phyloP scores from a whole-genome alignment of 208 protist genomes.

The Herpetomonas tarakana region DNA sequence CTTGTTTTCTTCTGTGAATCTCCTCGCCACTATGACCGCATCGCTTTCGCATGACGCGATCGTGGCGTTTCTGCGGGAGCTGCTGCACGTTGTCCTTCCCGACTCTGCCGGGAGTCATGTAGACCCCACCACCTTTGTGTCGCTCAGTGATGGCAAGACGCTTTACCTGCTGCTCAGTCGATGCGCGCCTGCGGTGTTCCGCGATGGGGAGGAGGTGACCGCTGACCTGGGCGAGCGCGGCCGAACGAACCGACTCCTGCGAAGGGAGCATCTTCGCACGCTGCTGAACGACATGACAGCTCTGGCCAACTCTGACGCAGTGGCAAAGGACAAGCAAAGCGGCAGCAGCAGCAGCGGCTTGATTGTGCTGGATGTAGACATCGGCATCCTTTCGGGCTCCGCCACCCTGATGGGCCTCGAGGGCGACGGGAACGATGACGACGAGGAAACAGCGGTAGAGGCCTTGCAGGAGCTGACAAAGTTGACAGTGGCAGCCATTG shows the following conservation, averaged over 20 bases:
- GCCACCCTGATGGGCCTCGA: background rate
- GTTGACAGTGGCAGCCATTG: background rate
- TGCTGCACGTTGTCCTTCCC: constrained; percentile 12
- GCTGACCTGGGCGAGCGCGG: constrained; percentile 4
- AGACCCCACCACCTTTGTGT: constrained; percentile 17
- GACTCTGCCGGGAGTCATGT: constrained; percentile 3
- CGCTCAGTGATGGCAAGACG: constrained; percentile 33
- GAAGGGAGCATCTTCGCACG: background rate
- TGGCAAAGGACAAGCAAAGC: background rate
- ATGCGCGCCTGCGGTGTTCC: constrained; percentile 32
- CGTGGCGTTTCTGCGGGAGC: constrained; percentile 23
- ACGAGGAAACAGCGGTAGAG: background rate
- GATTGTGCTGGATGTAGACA: background rate
- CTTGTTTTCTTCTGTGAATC: too few species aligned
- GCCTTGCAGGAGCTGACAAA: background rate
- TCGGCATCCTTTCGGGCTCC: background rate
- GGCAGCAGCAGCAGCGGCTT: background rate
- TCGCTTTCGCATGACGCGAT: too few species aligned
- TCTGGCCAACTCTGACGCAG: background rate
- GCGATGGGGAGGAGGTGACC: constrained; percentile 19
- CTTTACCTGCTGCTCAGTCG: constrained; percentile 41
- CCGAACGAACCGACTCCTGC: background rate
- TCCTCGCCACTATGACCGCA: too few species aligned
- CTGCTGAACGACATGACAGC: background rate
- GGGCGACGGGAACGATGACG: background rate